phyloP scores from a whole-genome alignment of 768 basidiomycete genomes.

The Dentipellis sp. region DNA sequence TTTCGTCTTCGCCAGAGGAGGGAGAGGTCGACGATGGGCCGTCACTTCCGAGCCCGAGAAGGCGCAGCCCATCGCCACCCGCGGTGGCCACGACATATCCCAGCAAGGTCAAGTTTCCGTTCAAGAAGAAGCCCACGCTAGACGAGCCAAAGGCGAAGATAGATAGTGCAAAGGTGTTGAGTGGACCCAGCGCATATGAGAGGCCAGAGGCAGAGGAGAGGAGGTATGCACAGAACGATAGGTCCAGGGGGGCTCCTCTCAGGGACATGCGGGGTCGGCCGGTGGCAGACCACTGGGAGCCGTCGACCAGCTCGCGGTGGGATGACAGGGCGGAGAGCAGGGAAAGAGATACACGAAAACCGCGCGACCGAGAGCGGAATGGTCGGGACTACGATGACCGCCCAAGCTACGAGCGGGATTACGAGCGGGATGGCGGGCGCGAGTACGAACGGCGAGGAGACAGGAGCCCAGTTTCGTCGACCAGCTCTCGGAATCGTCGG shows the following conservation, averaged over 20 bases:
- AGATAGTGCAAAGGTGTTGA: background rate
- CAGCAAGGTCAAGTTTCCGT: conserved; percentile 62
- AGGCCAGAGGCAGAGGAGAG: background rate
- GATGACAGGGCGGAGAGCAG: background rate
- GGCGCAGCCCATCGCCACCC: conserved; percentile 13
- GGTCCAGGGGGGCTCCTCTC: background rate
- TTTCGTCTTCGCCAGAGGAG: conserved; percentile 64
- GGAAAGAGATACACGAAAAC: background rate
- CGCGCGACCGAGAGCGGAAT: conserved; percentile 34
- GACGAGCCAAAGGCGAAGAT: background rate
- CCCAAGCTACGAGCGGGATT: conserved; percentile 15
- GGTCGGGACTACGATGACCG: conserved; percentile 28
- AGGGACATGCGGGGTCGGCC: background rate
- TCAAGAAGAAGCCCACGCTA: conserved; percentile 41
- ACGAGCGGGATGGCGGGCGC: conserved; percentile 19
- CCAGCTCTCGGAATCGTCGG: background rate
- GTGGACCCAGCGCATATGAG: background rate
- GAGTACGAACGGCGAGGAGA: conserved; percentile 13
- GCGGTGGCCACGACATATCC: conserved; percentile 23
- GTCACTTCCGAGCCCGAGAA: conserved; percentile 10
- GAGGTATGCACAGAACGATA: background rate
- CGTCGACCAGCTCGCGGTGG: background rate
- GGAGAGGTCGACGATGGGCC: conserved; percentile 67
- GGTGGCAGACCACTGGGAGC: background rate
- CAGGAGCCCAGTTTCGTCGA: background rate